Evolutionary conservation across 2,329 filamentous ascomycete genomes (phyloP), one percentile per base, ranked within the genome.

Genomic region (Neurospora crassa): DNA sequence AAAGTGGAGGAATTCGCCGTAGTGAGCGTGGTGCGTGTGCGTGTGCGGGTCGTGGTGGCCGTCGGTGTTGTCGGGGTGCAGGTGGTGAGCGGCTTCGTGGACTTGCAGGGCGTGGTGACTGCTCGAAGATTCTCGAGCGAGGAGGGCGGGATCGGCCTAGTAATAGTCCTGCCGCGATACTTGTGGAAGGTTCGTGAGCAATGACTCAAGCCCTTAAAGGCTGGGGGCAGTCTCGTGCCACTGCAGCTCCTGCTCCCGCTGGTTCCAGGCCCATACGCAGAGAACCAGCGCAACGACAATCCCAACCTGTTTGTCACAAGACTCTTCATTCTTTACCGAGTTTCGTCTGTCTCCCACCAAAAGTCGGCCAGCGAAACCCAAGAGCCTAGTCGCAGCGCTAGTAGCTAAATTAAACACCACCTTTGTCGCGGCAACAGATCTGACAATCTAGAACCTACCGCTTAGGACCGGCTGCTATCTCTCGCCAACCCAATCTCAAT

Each of bases 171-270:
- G 47, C 47, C 47, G 43, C 43, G 43, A 47, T 47, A 47, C 73
- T 74, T 75, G 75, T 77, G 73, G 75, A 77, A 77, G 74, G 72
- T 74, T 76, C 76, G 76, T 73, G 75, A 73, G 70, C 73, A 75
- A 77, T 77, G 76, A 77, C 75, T 77, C 76, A 77, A 76, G 73
- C 73, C 40, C 70, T 72, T 73, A 76, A 75, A 76, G 75, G 72
- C 72, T 70, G 73, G 70, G 69, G 69, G 71, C 70, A 70, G 73
- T 73, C 74, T 73, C 73, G 73, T 72, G 70, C 73, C 40, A 59
- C 24, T 63, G 69, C 68, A 70, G 71, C 73, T 74, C 73, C 73
- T 74, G 68, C 67, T 69, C 72, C 73, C 70, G 73, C 73, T 63
- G 53, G 53, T 63, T 63, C 53, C 53, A 63, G 53, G 53, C 53